phyloP scores from a whole-genome alignment of 768 basidiomycete genomes.

The Amanita exitialis region DNA sequence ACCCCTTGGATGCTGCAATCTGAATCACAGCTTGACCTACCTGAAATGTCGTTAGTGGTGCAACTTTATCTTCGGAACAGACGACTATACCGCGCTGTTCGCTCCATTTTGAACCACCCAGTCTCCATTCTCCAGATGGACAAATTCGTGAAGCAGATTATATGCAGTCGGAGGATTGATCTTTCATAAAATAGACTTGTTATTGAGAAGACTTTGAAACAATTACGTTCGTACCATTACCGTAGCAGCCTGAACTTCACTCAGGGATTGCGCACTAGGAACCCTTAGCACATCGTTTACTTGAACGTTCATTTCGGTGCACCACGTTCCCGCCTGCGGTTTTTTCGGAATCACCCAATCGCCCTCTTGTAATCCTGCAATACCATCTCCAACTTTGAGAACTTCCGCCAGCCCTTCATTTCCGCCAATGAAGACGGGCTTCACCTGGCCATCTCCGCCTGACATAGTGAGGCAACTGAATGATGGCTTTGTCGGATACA shows the following conservation, averaged over 20 bases:
- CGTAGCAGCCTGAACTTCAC: constrained; percentile 62
- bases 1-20: constrained; percentile 59
- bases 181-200: constrained; percentile 18
- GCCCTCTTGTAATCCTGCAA: constrained; percentile 33
- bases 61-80: not conserved
- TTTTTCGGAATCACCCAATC: constrained; percentile 73
- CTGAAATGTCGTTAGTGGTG: constrained; percentile 20
- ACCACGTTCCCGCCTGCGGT: constrained; percentile 72
- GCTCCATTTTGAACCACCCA: constrained; percentile 85
- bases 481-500: constrained; percentile 63
- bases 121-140: constrained; percentile 52
- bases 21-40: constrained; percentile 84
- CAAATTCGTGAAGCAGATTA: constrained; percentile 70
- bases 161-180: constrained; percentile 82
- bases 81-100: constrained; percentile 61
- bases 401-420: constrained; percentile 73
- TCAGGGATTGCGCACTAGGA: constrained; percentile 34
- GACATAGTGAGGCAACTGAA: constrained; percentile 23
- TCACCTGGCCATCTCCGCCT: constrained; percentile 20
- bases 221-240: constrained; percentile 41
- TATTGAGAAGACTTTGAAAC: not conserved
- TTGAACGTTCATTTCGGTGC: constrained; percentile 41
- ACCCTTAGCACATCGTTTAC: constrained; percentile 53
- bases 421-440: constrained; percentile 51
- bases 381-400: constrained; percentile 45